Evolutionary conservation across 2,329 filamentous ascomycete species (phyloP).

Genomic region (Aspergillus brunneoviolaceus): DNA sequence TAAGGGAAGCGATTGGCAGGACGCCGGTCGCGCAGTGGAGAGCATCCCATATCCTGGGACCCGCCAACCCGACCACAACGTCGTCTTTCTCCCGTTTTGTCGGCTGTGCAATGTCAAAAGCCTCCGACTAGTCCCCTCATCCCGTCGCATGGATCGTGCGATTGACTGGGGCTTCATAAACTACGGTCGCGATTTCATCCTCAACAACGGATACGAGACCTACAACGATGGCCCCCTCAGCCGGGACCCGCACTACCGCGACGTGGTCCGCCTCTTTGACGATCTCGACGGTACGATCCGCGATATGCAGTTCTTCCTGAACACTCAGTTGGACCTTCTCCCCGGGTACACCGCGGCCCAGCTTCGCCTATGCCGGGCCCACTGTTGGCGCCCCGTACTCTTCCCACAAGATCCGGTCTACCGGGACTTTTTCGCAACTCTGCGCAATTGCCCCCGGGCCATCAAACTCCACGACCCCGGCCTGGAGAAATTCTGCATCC

Average conservation of each 20-base stretch:
- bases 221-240: not conserved
- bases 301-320: not conserved
- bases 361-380: too few species aligned
- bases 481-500: too few species aligned
- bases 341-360: not conserved
- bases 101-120: not conserved
- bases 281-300: not conserved
- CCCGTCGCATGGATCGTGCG: not conserved
- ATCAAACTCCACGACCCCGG: too few species aligned
- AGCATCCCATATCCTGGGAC: not conserved
- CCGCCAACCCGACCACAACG: constrained; percentile 1
- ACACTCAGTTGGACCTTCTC: not conserved
- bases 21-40: not conserved
- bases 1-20: not conserved
- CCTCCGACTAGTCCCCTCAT: not conserved
- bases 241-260: not conserved
- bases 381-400: too few species aligned
- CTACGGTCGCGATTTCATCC: constrained; percentile 2
- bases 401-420: too few species aligned
- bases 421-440: too few species aligned
- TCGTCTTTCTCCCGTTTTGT: constrained; percentile 4
- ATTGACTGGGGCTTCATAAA: not conserved
- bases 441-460: too few species aligned
- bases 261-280: not conserved
- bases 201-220: constrained; percentile 1